Conservation (phyloP, 2,329 filamentous ascomycete genomes). For the Basipetospora chlamydospora region DNA sequence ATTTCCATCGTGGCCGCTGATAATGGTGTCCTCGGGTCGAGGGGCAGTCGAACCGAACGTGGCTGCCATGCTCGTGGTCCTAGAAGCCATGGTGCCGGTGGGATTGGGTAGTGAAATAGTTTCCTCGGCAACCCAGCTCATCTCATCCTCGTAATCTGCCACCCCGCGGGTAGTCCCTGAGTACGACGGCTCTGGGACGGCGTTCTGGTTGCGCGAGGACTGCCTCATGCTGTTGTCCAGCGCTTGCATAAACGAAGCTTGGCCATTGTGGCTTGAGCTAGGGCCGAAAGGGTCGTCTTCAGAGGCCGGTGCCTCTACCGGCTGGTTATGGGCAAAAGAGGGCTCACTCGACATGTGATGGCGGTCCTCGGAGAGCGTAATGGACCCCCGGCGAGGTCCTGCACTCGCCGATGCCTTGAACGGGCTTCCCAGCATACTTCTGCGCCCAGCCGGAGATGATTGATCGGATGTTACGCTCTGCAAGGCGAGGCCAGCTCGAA, state of each 20-base stretch:
- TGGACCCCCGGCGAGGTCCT: not conserved
- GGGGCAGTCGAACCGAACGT: conserved; percentile 5
- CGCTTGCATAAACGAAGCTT: conserved; percentile 18
- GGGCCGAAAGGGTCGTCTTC: conserved; percentile 17
- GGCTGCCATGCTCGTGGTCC: conserved; percentile 6
- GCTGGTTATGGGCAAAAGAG: not conserved
- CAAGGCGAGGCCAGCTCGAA: conserved; percentile 40
- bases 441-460: conserved; percentile 37
- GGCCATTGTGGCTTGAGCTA: conserved; percentile 13
- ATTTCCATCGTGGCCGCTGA: conserved; percentile 1
- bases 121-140: conserved; percentile 26
- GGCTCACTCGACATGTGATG: not conserved
- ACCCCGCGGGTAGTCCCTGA: not conserved
- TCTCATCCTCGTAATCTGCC: conserved; percentile 18
- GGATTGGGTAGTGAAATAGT: conserved; percentile 1
- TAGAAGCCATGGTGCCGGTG: not conserved
- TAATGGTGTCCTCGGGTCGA: not conserved
- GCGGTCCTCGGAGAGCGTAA: not conserved
- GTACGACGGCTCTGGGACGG: not conserved
- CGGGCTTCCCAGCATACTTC: conserved; percentile 38
- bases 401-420: conserved; percentile 26
- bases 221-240: conserved; percentile 15
- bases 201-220: conserved; percentile 2
- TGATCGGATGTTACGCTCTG: conserved; percentile 45
- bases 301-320: not conserved